phyloP scores from a whole-genome alignment of 2,329 filamentous ascomycete species.

The Dothiorella sarmentorum region DNA sequence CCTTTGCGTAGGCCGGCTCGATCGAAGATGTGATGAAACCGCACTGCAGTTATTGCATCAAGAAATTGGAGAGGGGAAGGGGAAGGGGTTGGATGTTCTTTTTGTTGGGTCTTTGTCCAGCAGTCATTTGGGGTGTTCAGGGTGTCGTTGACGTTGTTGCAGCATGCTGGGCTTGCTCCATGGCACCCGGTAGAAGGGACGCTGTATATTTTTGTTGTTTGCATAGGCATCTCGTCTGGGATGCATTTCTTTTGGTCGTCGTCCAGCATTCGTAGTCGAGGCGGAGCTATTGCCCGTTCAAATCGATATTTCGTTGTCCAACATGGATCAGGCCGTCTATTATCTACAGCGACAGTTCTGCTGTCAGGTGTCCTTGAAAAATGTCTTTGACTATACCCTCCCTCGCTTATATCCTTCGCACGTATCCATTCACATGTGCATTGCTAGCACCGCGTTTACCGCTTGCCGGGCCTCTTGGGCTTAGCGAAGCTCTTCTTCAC shows the following conservation, averaged over 20 bases:
- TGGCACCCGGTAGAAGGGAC: not conserved
- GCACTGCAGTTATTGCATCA: not conserved
- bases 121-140: not conserved
- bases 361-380: constrained; percentile 9
- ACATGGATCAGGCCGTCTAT: not conserved
- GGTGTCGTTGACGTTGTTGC: not conserved
- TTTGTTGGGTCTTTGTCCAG: not conserved
- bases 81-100: not conserved
- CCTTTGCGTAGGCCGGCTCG: not conserved
- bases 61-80: not conserved
- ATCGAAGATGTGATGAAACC: not conserved
- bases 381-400: not conserved
- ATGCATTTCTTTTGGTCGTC: not conserved
- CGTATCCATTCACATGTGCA: not conserved
- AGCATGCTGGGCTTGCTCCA: not conserved
- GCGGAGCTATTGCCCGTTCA: not conserved
- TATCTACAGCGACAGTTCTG: constrained; percentile 9
- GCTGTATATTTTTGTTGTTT: not conserved
- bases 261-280: not conserved
- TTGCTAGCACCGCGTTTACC: constrained; percentile 25
- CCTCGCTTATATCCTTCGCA: not conserved
- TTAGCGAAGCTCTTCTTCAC: constrained; percentile 68
- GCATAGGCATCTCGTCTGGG: not conserved
- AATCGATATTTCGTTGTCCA: not conserved
- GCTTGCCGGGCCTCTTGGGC: constrained; percentile 73